These are phyloP conservation scores for Coccomyxa sp. DNA, from an alignment of 139 green algal genomes.

Conservation along the genomic window DNA sequence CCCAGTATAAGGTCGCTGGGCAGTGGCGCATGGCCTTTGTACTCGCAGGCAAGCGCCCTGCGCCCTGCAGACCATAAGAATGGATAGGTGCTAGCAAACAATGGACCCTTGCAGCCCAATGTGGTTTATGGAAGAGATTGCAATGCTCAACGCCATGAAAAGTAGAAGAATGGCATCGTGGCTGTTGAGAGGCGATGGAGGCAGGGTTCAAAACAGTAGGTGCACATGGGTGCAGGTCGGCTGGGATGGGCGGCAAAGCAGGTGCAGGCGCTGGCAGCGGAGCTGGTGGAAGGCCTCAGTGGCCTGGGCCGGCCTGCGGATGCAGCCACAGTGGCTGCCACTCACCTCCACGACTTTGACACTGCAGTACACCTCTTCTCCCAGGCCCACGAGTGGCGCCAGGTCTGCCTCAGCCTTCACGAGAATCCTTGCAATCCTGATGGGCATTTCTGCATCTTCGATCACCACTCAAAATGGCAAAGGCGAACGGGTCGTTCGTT, in stretches of 20 bases:
- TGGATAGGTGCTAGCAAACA: not conserved
- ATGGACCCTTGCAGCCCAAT: no score
- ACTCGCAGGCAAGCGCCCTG: constrained; percentile 38
- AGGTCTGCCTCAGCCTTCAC: constrained; percentile 15
- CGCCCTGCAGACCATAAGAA: not conserved
- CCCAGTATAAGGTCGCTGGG: constrained; percentile 65
- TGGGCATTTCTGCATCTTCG: not conserved
- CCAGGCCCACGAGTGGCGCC: constrained; percentile 46
- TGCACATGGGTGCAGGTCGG: constrained; percentile 19
- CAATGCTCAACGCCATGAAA: no score
- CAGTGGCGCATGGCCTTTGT: constrained; percentile 74
- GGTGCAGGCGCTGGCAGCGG: constrained; percentile 47
- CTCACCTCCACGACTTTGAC: constrained; percentile 64
- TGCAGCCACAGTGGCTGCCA: constrained; percentile 56
- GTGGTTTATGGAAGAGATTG: no score
- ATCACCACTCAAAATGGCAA: not conserved
- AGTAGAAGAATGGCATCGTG: no score
- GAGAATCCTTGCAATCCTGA: no score
- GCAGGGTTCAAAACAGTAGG: no score
- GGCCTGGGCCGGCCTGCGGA: constrained; percentile 38
- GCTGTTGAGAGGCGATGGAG: no score
- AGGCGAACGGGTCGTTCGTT: not conserved
- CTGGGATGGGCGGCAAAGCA: constrained; percentile 26
- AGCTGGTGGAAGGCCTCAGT: constrained; percentile 65
- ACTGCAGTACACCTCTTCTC: constrained; percentile 55